Conservation (phyloP, 2,329 filamentous ascomycete genomes). For the Penicillium concentricum region DNA sequence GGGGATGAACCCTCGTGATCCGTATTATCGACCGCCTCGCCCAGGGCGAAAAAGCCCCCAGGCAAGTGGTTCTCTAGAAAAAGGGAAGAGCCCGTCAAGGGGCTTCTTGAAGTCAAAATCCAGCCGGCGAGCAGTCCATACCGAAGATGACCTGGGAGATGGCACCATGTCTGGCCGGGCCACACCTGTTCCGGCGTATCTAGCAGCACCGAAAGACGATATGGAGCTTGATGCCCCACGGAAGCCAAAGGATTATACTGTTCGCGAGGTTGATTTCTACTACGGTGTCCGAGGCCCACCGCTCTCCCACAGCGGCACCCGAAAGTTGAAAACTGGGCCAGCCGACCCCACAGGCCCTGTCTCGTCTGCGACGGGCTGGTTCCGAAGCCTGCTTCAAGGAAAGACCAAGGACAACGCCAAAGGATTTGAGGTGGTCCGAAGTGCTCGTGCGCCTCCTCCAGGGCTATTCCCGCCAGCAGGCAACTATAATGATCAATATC, state of each 20-base stretch:
- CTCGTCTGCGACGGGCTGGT: conserved; percentile 85
- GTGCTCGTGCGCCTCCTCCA: conserved; percentile 77
- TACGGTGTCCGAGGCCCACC: conserved; percentile 89
- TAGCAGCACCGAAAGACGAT: conserved; percentile 54
- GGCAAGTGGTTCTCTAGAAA: conserved; percentile 47
- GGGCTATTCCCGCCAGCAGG: conserved; percentile 59
- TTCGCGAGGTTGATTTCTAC: conserved; percentile 94
- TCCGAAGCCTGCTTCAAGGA: conserved; percentile 73
- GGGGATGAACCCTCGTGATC: conserved; percentile 61
- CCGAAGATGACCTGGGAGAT: conserved; percentile 37
- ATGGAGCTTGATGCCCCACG: conserved; percentile 52
- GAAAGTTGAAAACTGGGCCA: conserved; percentile 88
- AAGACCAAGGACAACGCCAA: conserved; percentile 95
- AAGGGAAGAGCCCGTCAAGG: conserved; percentile 39
- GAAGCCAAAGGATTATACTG: conserved; percentile 76
- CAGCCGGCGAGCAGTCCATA: conserved; percentile 30
- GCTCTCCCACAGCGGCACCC: conserved; percentile 74
- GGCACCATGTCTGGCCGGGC: conserved; percentile 45
- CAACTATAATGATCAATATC: conserved; percentile 64
- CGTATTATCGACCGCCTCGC: conserved; percentile 85
- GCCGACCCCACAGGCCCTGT: conserved; percentile 92
- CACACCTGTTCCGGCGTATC: conserved; percentile 55
- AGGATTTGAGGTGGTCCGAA: conserved; percentile 94
- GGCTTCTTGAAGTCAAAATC: conserved; percentile 42
- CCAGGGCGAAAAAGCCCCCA: conserved; percentile 66